Conservation (phyloP, 495 filamentous ascomycete species). For the Lineolata rhizophorae region DNA sequence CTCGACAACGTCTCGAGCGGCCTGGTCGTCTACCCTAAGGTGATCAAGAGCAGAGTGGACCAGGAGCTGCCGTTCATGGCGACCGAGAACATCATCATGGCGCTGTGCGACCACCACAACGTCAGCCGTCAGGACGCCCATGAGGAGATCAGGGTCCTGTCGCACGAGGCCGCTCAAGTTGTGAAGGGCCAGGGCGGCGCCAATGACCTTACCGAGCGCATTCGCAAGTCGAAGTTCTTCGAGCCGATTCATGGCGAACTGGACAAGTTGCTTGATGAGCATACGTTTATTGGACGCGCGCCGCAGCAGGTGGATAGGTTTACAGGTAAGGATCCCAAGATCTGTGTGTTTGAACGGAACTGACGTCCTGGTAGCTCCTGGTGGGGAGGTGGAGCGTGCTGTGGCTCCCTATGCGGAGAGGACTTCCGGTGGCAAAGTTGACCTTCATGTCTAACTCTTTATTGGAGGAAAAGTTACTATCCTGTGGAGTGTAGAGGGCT, state of each 20-base stretch:
- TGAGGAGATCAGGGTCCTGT: conserved; percentile 69
- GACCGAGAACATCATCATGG: conserved; percentile 74
- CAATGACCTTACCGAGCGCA: conserved; percentile 71
- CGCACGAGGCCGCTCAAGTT: conserved; percentile 57
- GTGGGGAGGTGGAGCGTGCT: too few relatives aligned
- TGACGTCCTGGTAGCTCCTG: too few relatives aligned
- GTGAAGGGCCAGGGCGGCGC: conserved; percentile 62
- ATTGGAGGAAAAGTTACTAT: too few relatives aligned
- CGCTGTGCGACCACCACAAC: conserved; percentile 43
- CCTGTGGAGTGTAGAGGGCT: too few relatives aligned
- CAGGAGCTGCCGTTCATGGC: conserved; percentile 84
- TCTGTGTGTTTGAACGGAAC: too few relatives aligned
- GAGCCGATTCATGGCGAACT: conserved; percentile 55
- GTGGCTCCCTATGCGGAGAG: too few relatives aligned
- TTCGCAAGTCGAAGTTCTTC: conserved; percentile 60
- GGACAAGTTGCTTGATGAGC: conserved; percentile 43
- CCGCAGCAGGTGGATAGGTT: conserved; percentile 36
- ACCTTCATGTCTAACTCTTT: too few relatives aligned
- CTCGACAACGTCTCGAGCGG: conserved; percentile 70
- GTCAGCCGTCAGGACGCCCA: conserved; percentile 75
- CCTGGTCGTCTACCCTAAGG: conserved; percentile 66
- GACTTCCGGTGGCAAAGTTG: too few relatives aligned
- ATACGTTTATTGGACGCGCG: conserved; percentile 45
- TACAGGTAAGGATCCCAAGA: too few relatives aligned
- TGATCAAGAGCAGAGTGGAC: conserved; percentile 44